Percentiles rank a stretch among this genome's conserved stretches.
These are phyloP conservation scores for Evansstolkia leycettana DNA, from an alignment of 495 filamentous ascomycete genomes.

Conservation along the genomic window DNA sequence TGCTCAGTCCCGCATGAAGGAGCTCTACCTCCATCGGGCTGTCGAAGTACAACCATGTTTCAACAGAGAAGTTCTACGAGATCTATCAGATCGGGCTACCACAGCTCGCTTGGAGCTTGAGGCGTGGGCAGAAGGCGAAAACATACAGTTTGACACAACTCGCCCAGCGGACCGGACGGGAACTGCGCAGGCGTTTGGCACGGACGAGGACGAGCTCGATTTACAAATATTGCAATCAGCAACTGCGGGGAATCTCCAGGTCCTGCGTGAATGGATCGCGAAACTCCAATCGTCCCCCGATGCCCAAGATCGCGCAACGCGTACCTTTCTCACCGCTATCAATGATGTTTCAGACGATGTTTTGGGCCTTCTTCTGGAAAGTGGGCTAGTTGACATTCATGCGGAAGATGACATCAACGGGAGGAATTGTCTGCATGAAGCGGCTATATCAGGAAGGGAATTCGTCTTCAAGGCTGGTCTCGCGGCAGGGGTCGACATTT, in stretches of 20 bases:
- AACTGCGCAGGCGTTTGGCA: slow-evolving; percentile 50
- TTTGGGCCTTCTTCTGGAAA: slow-evolving; percentile 62
- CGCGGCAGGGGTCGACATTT: slow-evolving; percentile 55
- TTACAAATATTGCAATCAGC: slow-evolving; percentile 80
- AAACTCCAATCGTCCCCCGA: slow-evolving; percentile 43
- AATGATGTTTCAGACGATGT: slow-evolving; percentile 72
- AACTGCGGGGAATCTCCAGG: slow-evolving; percentile 53
- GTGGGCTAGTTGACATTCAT: slow-evolving; percentile 70
- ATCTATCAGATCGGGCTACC: slow-evolving; percentile 90
- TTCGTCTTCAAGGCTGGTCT: slow-evolving; percentile 68
- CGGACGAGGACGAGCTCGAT: slow-evolving; percentile 78
- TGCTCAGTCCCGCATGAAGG: slow-evolving; percentile 78
- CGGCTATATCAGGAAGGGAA: slow-evolving; percentile 73
- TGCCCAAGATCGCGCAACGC: slow-evolving; percentile 61
- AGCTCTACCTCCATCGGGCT: slow-evolving; percentile 87
- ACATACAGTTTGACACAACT: slow-evolving; percentile 63
- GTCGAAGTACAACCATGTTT: slow-evolving; percentile 98
- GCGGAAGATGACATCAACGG: slow-evolving; percentile 96
- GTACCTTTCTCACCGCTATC: slow-evolving; percentile 79
- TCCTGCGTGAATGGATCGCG: slow-evolving; percentile 50
- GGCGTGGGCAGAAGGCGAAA: slow-evolving; percentile 93
- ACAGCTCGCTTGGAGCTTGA: slow-evolving; percentile 85
- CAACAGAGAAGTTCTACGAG: slow-evolving; percentile 90
- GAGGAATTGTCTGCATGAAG: slow-evolving; percentile 89
- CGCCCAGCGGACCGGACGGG: slow-evolving; percentile 47